Evolutionary conservation across 164 flowering plant species (phyloP).

Genomic region (Kingdonia uniflora): DNA sequence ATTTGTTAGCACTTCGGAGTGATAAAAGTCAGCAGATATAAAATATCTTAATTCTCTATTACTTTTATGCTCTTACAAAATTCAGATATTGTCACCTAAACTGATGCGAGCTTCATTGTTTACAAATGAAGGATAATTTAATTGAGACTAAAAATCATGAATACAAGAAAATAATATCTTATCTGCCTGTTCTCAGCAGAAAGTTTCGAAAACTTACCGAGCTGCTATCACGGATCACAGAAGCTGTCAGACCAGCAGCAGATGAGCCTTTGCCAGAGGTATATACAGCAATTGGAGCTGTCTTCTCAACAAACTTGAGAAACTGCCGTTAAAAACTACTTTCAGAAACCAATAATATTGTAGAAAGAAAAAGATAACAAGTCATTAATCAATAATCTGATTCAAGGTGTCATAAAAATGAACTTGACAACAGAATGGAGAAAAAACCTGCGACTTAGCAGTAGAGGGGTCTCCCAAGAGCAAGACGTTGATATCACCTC

Average conservation of each 20-base stretch:
- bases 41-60: too few relatives aligned
- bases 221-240: conserved; percentile 86
- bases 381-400: neutral
- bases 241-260: conserved; percentile 99
- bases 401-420: conserved; percentile 11
- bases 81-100: too few relatives aligned
- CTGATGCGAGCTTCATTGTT: too few relatives aligned
- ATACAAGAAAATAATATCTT: too few relatives aligned
- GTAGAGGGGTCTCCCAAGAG: conserved; percentile 98
- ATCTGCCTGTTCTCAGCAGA: too few relatives aligned
- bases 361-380: neutral
- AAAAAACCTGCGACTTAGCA: conserved; percentile 83
- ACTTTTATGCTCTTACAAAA: too few relatives aligned
- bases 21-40: too few relatives aligned
- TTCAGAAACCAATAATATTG: conserved; percentile 5
- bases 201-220: conserved; percentile 45
- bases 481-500: conserved; percentile 97
- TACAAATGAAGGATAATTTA: too few relatives aligned
- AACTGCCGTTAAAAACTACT: conserved; percentile 36
- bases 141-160: too few relatives aligned
- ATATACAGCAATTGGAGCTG: conserved; percentile 96
- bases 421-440: neutral
- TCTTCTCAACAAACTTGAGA: conserved; percentile 99
- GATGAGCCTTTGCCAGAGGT: conserved; percentile 99
- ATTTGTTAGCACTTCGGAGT: too few relatives aligned